These are phyloP conservation scores for Acer yangbiense DNA, from an alignment of 345 rosid species.

Conservation along the genomic window DNA sequence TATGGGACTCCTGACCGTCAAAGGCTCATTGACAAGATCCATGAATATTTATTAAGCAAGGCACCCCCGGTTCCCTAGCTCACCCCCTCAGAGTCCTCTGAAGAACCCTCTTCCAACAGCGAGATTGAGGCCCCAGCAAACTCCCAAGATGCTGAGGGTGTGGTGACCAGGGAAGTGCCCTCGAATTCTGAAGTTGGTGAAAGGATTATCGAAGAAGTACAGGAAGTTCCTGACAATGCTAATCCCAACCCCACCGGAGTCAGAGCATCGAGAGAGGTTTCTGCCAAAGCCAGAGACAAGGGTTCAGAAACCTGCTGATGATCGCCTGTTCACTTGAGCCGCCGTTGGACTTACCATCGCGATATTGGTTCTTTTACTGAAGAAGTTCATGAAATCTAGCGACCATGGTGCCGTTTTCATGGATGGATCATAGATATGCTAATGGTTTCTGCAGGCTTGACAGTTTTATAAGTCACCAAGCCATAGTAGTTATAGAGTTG, in stretches of 20 bases:
- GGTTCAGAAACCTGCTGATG: slow-evolving; percentile 74
- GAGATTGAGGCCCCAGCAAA: slow-evolving; percentile 29
- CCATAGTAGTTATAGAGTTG: slow-evolving; percentile 6
- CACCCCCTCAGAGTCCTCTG: slow-evolving; percentile 24
- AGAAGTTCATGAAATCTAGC: slow-evolving; percentile 80
- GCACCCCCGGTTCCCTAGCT: slow-evolving; percentile 64
- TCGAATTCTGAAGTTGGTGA: slow-evolving; percentile 37
- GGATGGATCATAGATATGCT: slow-evolving; percentile 63
- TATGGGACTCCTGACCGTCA: slow-evolving; percentile 83
- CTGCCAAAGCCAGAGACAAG: slow-evolving; percentile 36
- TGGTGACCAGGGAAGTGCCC: slow-evolving; percentile 26
- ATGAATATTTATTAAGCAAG: slow-evolving; percentile 83
- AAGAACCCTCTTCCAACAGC: slow-evolving; percentile 22
- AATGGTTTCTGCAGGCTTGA: neutral
- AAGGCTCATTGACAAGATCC: slow-evolving; percentile 90
- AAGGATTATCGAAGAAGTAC: slow-evolving; percentile 48
- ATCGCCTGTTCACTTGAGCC: slow-evolving; percentile 79
- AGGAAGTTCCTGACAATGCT: slow-evolving; percentile 35
- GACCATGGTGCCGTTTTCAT: slow-evolving; percentile 78
- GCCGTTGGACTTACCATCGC: slow-evolving; percentile 87
- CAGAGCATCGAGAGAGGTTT: slow-evolving; percentile 38
- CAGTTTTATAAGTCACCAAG: neutral
- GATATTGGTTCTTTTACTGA: slow-evolving; percentile 82
- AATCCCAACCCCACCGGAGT: slow-evolving; percentile 33
- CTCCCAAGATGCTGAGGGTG: slow-evolving; percentile 16